Evolutionary conservation across 1,139 yeast genomes (phyloP).

Genomic region (Magnusiomyces fungicola): DNA sequence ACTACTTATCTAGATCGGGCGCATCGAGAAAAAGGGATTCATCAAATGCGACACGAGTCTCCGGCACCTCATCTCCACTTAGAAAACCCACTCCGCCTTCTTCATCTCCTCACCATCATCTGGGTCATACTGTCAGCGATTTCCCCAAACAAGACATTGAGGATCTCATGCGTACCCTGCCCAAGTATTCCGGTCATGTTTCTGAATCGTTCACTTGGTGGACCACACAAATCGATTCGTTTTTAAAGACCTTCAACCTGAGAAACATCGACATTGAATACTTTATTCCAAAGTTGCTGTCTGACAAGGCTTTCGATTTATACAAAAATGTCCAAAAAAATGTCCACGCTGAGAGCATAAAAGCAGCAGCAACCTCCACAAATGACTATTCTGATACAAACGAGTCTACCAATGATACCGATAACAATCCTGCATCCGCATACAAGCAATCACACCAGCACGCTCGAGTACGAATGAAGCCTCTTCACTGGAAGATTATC

Average conservation of each 20-base stretch:
- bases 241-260: conserved; percentile 13
- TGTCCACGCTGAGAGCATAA: not conserved
- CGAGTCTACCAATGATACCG: not conserved
- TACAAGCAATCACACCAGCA: not conserved
- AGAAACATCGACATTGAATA: conserved; percentile 10
- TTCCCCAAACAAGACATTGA: conserved; percentile 9
- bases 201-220: conserved; percentile 15
- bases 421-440: not conserved
- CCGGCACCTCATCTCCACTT: not conserved
- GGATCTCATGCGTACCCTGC: conserved; percentile 11
- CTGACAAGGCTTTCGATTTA: conserved; percentile 11
- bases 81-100: not conserved
- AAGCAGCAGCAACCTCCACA: not conserved
- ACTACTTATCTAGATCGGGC: not conserved
- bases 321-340: conserved; percentile 8
- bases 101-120: not conserved
- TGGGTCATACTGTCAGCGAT: not conserved
- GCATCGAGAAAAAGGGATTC: not conserved
- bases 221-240: conserved; percentile 14
- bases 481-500: conserved; percentile 12
- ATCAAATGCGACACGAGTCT: not conserved
- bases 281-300: conserved; percentile 11
- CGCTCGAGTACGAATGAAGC: not conserved
- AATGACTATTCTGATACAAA: not conserved
- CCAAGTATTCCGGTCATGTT: conserved; percentile 12